These are phyloP conservation scores for Lactarius sanguifluus DNA, from an alignment of 768 basidiomycete species.

Conservation along the genomic window DNA sequence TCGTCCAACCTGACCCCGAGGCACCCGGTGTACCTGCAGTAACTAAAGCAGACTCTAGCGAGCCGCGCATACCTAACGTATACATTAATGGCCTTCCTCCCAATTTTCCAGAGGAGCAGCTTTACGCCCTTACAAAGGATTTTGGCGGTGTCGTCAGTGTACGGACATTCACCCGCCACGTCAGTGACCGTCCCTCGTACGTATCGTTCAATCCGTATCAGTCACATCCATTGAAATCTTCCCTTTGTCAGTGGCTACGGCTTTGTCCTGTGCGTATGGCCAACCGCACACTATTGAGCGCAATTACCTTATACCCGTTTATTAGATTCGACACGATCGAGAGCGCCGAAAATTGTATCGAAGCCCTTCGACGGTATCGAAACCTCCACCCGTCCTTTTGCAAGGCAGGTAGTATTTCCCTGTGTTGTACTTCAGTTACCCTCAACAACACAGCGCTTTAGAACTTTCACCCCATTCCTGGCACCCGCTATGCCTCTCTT, in stretches of 20 bases:
- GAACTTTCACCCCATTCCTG: conserved; percentile 82
- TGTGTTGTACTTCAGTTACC: conserved; percentile 5
- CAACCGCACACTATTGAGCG: conserved; percentile 4
- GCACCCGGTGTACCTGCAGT: background rate
- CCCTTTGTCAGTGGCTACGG: conserved; percentile 61
- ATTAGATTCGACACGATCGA: conserved; percentile 66
- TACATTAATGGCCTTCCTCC: conserved; percentile 89
- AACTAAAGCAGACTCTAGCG: conserved; percentile 19
- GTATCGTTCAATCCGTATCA: conserved; percentile 30
- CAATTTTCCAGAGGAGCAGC: conserved; percentile 76
- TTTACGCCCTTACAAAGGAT: conserved; percentile 67
- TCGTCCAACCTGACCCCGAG: conserved; percentile 21
- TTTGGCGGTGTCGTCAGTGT: conserved; percentile 77
- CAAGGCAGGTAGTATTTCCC: conserved; percentile 49
- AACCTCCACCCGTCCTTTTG: conserved; percentile 87
- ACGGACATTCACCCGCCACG: conserved; percentile 79
- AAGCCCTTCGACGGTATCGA: conserved; percentile 63
- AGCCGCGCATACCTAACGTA: conserved; percentile 62
- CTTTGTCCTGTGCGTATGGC: conserved; percentile 65
- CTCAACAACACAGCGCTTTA: conserved; percentile 29
- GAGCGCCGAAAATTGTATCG: conserved; percentile 73
- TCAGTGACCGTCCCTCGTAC: conserved; percentile 64
- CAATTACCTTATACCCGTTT: background rate
- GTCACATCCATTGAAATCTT: background rate
- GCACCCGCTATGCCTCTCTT: conserved; percentile 55